These are phyloP conservation scores for Colletotrichum orbiculare DNA, from an alignment of 2,329 filamentous ascomycete genomes.

Conservation along the genomic window DNA sequence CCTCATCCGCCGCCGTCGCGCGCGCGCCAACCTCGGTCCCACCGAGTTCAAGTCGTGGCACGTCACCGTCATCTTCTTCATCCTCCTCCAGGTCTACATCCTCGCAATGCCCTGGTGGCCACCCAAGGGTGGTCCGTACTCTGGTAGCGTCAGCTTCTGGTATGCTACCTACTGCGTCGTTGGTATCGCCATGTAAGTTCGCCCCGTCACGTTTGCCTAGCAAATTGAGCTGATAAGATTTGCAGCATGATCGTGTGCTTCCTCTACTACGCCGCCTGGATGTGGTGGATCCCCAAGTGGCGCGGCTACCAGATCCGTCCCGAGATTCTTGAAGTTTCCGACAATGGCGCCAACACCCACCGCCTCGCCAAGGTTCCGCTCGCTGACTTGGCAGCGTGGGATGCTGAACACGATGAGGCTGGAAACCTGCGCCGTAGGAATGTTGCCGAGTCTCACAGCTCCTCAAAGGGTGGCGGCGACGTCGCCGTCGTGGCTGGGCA, in stretches of 20 bases:
- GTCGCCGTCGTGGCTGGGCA: neutral
- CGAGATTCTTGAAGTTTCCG: constrained; percentile 61
- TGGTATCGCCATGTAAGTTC: constrained; percentile 71
- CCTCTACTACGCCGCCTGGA: constrained; percentile 69
- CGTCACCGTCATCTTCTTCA: constrained; percentile 66
- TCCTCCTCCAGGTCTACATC: constrained; percentile 69
- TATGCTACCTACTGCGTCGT: constrained; percentile 76
- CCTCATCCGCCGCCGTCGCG: constrained; percentile 65
- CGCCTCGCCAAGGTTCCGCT: constrained; percentile 64
- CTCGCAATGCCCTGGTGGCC: constrained; percentile 81
- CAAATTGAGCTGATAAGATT: fast-evolving
- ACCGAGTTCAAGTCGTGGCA: constrained; percentile 71
- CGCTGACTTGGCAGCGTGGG: constrained; percentile 63
- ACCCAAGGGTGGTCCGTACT: constrained; percentile 66
- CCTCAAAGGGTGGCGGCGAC: constrained; percentile 10
- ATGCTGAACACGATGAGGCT: constrained; percentile 65
- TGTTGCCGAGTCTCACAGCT: constrained; percentile 7
- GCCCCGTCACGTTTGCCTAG: too few relatives aligned
- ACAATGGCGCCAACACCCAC: constrained; percentile 54
- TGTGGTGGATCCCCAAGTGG: constrained; percentile 64
- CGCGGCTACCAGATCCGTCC: constrained; percentile 65
- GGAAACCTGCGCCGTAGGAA: constrained; percentile 43
- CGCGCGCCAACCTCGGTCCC: constrained; percentile 57
- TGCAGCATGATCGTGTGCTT: constrained; percentile 62
- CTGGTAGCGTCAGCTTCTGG: constrained; percentile 78